These are phyloP conservation scores for Tarenaya hassleriana DNA, from an alignment of 345 rosid species.

Conservation along the genomic window DNA sequence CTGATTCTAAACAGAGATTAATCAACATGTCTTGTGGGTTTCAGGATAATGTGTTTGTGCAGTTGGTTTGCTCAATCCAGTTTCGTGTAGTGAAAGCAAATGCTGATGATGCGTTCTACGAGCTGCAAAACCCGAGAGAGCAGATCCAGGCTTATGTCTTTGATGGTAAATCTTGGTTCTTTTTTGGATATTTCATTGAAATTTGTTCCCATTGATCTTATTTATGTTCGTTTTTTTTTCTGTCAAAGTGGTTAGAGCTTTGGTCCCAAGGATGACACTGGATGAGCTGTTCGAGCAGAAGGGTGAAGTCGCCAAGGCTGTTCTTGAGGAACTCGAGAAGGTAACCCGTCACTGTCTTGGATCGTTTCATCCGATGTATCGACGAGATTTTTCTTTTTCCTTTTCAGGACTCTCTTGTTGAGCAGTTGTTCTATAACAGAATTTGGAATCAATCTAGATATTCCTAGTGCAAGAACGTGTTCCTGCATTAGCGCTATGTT, in stretches of 20 bases:
- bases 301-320: conserved; percentile 94
- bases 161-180: conserved; percentile 50
- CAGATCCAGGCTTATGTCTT: conserved; percentile 96
- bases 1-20: too few species aligned
- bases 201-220: conserved; percentile 1
- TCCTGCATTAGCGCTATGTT: conserved; percentile 1
- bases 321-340: conserved; percentile 93
- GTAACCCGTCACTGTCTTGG: conserved; percentile 23
- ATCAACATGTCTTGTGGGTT: not conserved
- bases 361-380: not conserved
- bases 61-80: conserved; percentile 88
- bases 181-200: not conserved
- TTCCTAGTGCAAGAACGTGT: not conserved
- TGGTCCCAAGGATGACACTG: conserved; percentile 77
- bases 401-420: not conserved
- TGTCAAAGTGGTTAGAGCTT: conserved; percentile 78
- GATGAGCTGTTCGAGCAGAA: conserved; percentile 96
- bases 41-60: conserved; percentile 96
- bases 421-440: not conserved
- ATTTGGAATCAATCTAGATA: not conserved
- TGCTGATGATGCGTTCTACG: conserved; percentile 98
- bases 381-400: not conserved
- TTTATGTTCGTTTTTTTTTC: conserved; percentile 6
- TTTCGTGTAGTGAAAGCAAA: conserved; percentile 59
- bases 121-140: conserved; percentile 82